Evolutionary conservation across 306 rosid species (phyloP).

Genomic region (Trifolium pratense): DNA sequence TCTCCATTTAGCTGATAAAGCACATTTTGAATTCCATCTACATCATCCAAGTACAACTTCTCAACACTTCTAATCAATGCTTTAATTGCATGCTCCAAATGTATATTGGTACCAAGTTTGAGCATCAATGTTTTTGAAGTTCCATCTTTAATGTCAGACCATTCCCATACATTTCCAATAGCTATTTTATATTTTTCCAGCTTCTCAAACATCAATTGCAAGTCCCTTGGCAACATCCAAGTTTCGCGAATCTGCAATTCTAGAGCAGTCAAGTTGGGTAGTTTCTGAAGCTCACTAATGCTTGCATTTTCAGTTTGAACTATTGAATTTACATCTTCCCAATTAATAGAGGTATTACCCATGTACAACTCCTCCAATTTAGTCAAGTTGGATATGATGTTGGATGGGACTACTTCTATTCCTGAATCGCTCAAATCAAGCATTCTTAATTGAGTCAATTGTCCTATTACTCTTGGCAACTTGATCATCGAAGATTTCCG

Average conservation of each 20-base stretch:
- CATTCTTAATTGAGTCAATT: neutral
- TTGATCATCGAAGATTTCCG: neutral
- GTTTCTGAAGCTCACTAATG: neutral
- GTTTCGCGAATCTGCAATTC: constrained; percentile 4
- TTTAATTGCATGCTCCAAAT: constrained; percentile 6
- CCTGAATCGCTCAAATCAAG: neutral
- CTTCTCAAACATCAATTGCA: constrained; percentile 13
- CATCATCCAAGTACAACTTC: constrained; percentile 19
- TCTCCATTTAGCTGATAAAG: constrained; percentile 1
- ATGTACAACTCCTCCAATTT: constrained; percentile 18
- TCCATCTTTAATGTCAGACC: neutral
- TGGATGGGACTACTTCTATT: constrained; percentile 15
- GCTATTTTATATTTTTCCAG: neutral
- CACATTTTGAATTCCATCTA: constrained; percentile 17
- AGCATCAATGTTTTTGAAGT: constrained; percentile 4
- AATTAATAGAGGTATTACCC: constrained; percentile 12
- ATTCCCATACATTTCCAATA: constrained; percentile 22
- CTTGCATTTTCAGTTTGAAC: neutral
- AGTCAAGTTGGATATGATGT: constrained; percentile 1
- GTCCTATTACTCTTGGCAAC: neutral
- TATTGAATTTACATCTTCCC: neutral
- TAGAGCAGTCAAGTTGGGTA: neutral
- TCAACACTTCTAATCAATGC: neutral
- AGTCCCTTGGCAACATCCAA: constrained; percentile 10
- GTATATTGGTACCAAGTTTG: neutral